These are phyloP conservation scores for Rhodotorula diobovata DNA, from an alignment of 768 basidiomycete genomes.

Conservation along the genomic window DNA sequence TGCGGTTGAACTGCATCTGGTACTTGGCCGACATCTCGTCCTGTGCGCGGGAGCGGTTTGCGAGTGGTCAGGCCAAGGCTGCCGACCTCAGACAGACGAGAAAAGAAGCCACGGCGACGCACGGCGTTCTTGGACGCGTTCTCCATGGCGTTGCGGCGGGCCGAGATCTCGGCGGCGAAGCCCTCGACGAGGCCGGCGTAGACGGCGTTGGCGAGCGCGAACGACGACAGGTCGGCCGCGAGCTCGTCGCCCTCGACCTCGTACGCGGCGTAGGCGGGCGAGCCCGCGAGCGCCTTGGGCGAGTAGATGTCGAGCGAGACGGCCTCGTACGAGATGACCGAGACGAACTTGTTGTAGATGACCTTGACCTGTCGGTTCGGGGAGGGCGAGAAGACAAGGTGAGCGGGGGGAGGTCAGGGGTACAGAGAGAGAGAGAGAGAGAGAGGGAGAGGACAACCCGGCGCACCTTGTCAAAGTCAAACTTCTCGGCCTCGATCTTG, in stretches of 20 bases:
- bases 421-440: neutral
- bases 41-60: neutral
- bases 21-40: conserved; percentile 43
- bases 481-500: conserved; percentile 75
- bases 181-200: conserved; percentile 89
- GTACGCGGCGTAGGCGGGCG: conserved; percentile 87
- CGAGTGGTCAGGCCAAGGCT: no score
- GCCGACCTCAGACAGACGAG: neutral
- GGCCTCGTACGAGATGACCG: conserved; percentile 85
- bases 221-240: conserved; percentile 87
- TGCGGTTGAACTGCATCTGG: conserved; percentile 42
- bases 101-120: neutral
- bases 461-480: conserved; percentile 72
- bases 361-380: conserved; percentile 47
- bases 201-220: conserved; percentile 92
- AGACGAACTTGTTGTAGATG: conserved; percentile 62
- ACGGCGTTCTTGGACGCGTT: conserved; percentile 96
- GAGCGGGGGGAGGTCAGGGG: neutral
- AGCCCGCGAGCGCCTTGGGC: conserved; percentile 69
- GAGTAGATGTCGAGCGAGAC: conserved; percentile 70
- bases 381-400: neutral
- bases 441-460: neutral
- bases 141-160: conserved; percentile 97
- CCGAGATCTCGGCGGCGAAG: conserved; percentile 72
- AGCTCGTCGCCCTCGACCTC: conserved; percentile 98